Percentiles rank a stretch among this genome's conserved stretches.
Evolutionary conservation across 768 basidiomycete genomes (phyloP).

Genomic region (Clavulina sp.): DNA sequence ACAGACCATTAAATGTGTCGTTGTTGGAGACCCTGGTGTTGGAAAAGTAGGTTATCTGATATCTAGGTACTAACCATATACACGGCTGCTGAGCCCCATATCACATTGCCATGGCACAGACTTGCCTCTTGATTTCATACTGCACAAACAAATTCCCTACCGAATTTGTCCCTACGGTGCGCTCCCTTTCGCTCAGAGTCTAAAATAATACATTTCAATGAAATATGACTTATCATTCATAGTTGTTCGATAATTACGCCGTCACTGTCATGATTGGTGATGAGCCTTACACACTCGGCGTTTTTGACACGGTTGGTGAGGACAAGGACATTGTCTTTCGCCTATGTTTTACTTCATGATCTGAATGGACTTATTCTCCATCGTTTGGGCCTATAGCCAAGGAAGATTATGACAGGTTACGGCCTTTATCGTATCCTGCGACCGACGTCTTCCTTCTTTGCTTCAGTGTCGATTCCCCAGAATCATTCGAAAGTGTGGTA

Average conservation of each 20-base stretch:
- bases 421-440: background rate
- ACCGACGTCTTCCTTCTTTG: constrained; percentile 24
- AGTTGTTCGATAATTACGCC: constrained; percentile 96
- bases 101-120: too few species aligned
- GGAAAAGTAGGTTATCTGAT: constrained; percentile 58
- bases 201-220: constrained; percentile 15
- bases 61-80: background rate
- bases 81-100: too few species aligned
- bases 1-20: constrained; percentile 98
- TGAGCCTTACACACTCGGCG: constrained; percentile 92
- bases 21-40: constrained; percentile 94
- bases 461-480: constrained; percentile 22
- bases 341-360: too few species aligned
- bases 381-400: too few species aligned
- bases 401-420: constrained; percentile 2
- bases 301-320: constrained; percentile 97
- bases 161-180: constrained; percentile 95
- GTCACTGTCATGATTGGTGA: constrained; percentile 99
- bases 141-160: constrained; percentile 97
- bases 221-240: constrained; percentile 8
- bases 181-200: constrained; percentile 18
- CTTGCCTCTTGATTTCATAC: constrained; percentile 91
- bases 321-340: too few species aligned
- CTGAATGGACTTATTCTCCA: too few species aligned
- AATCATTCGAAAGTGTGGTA: constrained; percentile 21